Base-by-base conservation (phyloP, 257 asterid genomes). In the Solanum clarkiae region DNA sequence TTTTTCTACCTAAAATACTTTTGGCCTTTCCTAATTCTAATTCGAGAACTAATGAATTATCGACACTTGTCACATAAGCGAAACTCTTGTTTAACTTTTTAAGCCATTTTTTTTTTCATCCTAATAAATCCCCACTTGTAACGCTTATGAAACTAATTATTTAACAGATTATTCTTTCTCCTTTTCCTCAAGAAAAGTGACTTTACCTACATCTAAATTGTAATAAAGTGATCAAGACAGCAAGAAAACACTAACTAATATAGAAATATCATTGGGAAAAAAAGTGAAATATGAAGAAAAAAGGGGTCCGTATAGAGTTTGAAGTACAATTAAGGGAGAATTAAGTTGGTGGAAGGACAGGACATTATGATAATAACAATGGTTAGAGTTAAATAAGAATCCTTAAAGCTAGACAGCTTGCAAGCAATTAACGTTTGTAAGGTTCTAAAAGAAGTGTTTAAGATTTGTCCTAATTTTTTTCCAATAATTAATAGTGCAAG, bases 381-480 rank as follows among this genome's bases (percentile, higher is more conserved):
- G 86, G 84, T 87, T 84, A 47, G 82, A 80, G 69, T 86, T 88
- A 84, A 60, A 59, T 40, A 89, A 93, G 92, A 90, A 91, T 93
- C 97, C 92, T 70, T 42, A 90, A 92, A 90, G 92, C 72, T 87
- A 88, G 91, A 93, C 98, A 94, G 97, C 97, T 93, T 93, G 95
- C 90, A 85, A 84, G 93, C 97, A 81, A 60, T 57, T 56, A 36
- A 29, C 29, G 44, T 81, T 20, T 40, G 70, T 81, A 81, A 14
- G 74, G 70, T 42, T 81, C 84, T 81, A 9, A 59, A n/a, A 29
- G 7, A 13, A 12, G 57, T 81, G n/a, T 40, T 59, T 14, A 59
- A 57, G 54, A 13, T 26, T 63, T 44, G 70, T 53, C 26, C n/a
- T 24, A 13, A 5, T 29, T 45, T 45, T 60, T 24, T 54, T 36